phyloP scores from a whole-genome alignment of 176 grass and related monocot genomes.

The Triticum dicoccoides region DNA sequence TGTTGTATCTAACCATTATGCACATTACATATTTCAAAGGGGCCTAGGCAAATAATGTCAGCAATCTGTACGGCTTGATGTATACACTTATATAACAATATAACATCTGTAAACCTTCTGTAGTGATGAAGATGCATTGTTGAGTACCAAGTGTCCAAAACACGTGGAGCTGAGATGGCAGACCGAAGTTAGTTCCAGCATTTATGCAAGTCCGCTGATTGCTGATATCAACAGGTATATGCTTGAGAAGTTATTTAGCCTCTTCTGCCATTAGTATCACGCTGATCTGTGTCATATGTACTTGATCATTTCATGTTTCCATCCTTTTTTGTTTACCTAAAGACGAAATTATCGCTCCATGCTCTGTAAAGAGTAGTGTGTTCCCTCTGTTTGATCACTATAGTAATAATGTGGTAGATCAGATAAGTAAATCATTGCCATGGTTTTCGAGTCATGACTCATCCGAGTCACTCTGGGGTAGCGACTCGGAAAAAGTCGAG shows the following conservation, averaged over 20 bases:
- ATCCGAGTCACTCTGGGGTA: too few relatives aligned
- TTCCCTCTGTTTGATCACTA: slow-evolving; percentile 15
- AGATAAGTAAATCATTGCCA: not conserved
- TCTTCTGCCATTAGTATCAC: slow-evolving; percentile 11
- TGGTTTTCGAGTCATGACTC: not conserved
- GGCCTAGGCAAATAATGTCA: not conserved
- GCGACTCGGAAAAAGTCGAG: too few relatives aligned
- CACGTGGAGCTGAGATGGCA: slow-evolving; percentile 95
- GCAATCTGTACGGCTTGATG: not conserved
- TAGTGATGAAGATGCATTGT: slow-evolving; percentile 91
- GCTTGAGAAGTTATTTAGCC: not conserved
- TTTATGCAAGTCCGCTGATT: slow-evolving; percentile 89
- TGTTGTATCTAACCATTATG: not conserved
- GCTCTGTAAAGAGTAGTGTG: not conserved
- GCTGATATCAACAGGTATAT: slow-evolving; percentile 96
- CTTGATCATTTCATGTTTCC: slow-evolving; percentile 12
- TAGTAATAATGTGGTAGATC: not conserved
- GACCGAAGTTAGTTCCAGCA: slow-evolving; percentile 97
- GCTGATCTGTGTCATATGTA: slow-evolving; percentile 19
- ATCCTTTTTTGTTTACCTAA: not conserved
- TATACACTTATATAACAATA: not conserved
- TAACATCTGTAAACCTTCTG: slow-evolving; percentile 13
- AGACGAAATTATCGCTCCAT: not conserved
- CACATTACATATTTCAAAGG: slow-evolving; percentile 8
- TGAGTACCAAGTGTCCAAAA: slow-evolving; percentile 76